Conservation (phyloP, 2,329 filamentous ascomycete species). For the Fusarium sp. region DNA sequence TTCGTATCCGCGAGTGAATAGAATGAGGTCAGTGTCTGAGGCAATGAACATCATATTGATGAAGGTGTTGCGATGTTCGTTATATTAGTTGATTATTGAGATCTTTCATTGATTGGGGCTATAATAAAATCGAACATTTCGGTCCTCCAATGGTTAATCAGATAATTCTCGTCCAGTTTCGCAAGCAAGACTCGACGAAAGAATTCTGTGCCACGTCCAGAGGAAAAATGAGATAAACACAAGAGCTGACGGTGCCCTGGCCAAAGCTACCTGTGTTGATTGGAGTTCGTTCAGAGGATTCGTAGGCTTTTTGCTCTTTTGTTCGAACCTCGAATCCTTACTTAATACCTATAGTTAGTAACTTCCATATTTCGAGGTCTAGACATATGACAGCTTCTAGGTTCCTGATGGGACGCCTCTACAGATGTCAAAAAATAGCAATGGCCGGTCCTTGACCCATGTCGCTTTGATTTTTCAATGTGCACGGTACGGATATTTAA, state of each 20-base stretch:
- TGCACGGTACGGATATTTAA: slow-evolving; percentile 6
- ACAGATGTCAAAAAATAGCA: slow-evolving; percentile 26
- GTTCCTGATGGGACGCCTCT: not conserved
- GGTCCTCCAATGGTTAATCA: slow-evolving; percentile 5
- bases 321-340: too few species aligned
- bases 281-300: not conserved
- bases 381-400: not conserved
- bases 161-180: not conserved
- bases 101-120: not conserved
- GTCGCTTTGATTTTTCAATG: slow-evolving; percentile 11
- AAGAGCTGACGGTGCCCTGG: too few species aligned
- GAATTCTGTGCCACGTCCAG: slow-evolving; percentile 4
- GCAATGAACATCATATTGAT: not conserved
- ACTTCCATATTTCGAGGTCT: not conserved
- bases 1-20: not conserved
- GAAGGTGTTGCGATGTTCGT: not conserved
- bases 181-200: slow-evolving; percentile 17
- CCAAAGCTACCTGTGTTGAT: too few species aligned
- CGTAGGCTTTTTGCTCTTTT: not conserved
- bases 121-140: slow-evolving; percentile 9
- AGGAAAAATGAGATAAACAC: not conserved
- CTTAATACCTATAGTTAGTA: too few species aligned
- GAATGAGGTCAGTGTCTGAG: not conserved
- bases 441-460: slow-evolving; percentile 19
- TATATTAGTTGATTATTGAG: not conserved